Conservation (phyloP, 1,139 yeast species). For the Kodamaea anthophila region DNA sequence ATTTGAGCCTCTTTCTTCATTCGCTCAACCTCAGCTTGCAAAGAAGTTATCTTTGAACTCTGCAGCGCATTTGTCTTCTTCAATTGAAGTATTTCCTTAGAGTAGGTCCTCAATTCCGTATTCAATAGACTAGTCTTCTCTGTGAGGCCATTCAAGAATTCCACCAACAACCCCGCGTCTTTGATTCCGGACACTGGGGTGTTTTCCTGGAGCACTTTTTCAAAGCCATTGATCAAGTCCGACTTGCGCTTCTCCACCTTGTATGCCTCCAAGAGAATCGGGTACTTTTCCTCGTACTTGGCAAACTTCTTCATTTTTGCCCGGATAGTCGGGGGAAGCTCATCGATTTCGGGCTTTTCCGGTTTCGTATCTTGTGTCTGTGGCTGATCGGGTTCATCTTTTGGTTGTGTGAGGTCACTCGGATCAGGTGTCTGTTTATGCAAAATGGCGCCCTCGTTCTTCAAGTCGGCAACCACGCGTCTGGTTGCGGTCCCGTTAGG, state of each 20-base stretch:
- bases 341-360: conserved; percentile 20
- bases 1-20: conserved; percentile 9
- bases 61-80: conserved; percentile 9
- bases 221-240: conserved; percentile 60
- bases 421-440: conserved; percentile 41
- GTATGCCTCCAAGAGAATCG: conserved; percentile 74
- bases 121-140: conserved; percentile 56
- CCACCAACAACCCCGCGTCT: conserved; percentile 65
- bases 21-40: conserved; percentile 1
- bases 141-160: conserved; percentile 59
- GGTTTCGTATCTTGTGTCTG: not conserved
- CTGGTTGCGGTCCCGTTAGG: conserved; percentile 8
- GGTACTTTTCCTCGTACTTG: conserved; percentile 88
- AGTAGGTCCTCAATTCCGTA: conserved; percentile 38
- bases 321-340: conserved; percentile 49
- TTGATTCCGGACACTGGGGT: conserved; percentile 76
- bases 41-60: conserved; percentile 3
- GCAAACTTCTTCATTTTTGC: conserved; percentile 69
- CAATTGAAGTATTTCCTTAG: conserved; percentile 13
- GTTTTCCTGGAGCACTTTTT: conserved; percentile 63
- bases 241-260: conserved; percentile 69
- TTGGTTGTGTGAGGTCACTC: conserved; percentile 40
- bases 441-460: conserved; percentile 27
- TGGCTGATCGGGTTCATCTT: conserved; percentile 23
- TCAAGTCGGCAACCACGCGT: conserved; percentile 25